Evolutionary conservation across 441 rosid species (phyloP), one percentile per base, ranked within the genome.

Genomic region (Geranium incanum): DNA sequence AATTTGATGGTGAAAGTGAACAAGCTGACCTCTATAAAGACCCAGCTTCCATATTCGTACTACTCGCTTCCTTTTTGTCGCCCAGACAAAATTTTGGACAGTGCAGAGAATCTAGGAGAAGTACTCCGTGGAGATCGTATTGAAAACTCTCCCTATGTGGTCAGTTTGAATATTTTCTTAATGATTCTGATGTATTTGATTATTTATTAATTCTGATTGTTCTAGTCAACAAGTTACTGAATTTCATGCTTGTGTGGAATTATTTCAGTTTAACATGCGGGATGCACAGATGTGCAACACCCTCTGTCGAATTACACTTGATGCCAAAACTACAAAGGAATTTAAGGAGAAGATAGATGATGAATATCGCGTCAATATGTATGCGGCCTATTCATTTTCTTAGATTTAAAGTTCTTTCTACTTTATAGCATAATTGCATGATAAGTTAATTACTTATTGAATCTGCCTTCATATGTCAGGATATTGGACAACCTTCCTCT

Each of bases 121-220:
- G 92, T 87, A n/a, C 88, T 87, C 68, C 89, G 89, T 6, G 92
- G 92, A 68, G 92, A 87, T 73, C 86, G 89, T 0, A 86, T 87
- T 23, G 92, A 87, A 19, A 87, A 85, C 77, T 83, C 87, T 0
- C 84, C 86, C 70, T 83, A 80, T 66, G 85, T 74, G 87, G 91
- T 85, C 62, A 69, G 79, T 80, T 67, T 70, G 15, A 55, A 19
- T 11, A 37, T 12, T 63, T 33, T 1, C 8, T 48, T 63, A 7
- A 18, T 59, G 19, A 60, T n/a, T n/a, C n/a, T n/a, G n/a, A n/a
- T n/a, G n/a, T n/a, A n/a, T n/a, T n/a, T n/a, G n/a, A n/a, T n/a
- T n/a, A n/a, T n/a, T n/a, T n/a, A n/a, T n/a, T n/a, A n/a, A n/a
- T n/a, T n/a, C n/a, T n/a, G n/a, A n/a, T n/a, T n/a, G 36, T 65